phyloP scores from a whole-genome alignment of 768 basidiomycete genomes.

The Mycena vitilis region DNA sequence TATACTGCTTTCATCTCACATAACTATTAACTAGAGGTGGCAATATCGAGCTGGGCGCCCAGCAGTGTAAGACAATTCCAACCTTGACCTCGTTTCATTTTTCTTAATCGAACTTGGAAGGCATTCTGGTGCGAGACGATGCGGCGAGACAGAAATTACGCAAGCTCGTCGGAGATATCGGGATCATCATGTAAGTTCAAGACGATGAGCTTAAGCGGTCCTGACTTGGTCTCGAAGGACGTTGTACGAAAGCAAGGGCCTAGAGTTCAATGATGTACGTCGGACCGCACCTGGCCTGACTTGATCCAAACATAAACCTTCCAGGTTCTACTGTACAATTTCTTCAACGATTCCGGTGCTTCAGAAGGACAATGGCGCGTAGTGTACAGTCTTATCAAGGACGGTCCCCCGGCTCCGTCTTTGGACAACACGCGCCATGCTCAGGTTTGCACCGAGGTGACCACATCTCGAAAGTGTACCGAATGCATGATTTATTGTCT shows the following conservation, averaged over 20 bases:
- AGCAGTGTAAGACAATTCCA: constrained; percentile 62
- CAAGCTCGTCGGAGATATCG: constrained; percentile 66
- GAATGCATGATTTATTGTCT: constrained; percentile 1
- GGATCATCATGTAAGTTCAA: constrained; percentile 57
- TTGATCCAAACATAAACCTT: not conserved
- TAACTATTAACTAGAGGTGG: constrained; percentile 48
- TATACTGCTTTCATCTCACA: too few species aligned
- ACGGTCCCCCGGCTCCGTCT: constrained; percentile 50
- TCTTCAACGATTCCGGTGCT: constrained; percentile 74
- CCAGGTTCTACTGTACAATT: constrained; percentile 77
- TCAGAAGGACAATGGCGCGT: constrained; percentile 69
- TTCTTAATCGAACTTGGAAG: constrained; percentile 46
- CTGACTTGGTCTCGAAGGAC: constrained; percentile 49
- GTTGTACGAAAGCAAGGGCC: constrained; percentile 71
- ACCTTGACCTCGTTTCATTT: not conserved
- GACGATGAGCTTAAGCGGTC: constrained; percentile 54
- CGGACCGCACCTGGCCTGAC: not conserved
- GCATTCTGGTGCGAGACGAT: constrained; percentile 76
- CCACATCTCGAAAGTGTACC: constrained; percentile 13
- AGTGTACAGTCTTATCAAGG: constrained; percentile 56
- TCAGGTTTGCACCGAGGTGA: constrained; percentile 69
- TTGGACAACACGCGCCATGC: constrained; percentile 66
- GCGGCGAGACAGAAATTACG: constrained; percentile 58
- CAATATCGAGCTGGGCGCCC: constrained; percentile 68
- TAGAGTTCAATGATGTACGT: constrained; percentile 73